phyloP scores from a whole-genome alignment of 129 eudicot genomes.

The Artemisia annua region DNA sequence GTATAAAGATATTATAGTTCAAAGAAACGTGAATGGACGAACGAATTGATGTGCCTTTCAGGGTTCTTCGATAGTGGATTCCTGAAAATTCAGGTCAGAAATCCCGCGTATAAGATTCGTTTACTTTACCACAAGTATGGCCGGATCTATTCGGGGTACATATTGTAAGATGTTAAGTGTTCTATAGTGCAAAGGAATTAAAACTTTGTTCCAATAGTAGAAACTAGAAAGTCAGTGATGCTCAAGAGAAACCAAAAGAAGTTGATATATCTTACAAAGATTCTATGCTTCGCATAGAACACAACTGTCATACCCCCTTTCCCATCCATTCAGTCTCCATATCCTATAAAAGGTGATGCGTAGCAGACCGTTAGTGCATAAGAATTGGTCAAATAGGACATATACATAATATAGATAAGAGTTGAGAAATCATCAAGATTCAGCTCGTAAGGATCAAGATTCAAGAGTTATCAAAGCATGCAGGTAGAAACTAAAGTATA shows the following conservation, averaged over 20 bases:
- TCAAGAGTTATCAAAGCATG: slow-evolving; percentile 30
- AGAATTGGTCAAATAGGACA: slow-evolving; percentile 38
- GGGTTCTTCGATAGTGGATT: slow-evolving; percentile 53
- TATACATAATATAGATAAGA: slow-evolving; percentile 32
- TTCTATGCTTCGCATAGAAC: slow-evolving; percentile 56
- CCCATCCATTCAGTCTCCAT: slow-evolving; percentile 23
- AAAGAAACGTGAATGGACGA: slow-evolving; percentile 33
- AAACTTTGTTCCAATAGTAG: slow-evolving; percentile 37
- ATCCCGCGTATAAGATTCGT: slow-evolving; percentile 69
- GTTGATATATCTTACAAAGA: slow-evolving; percentile 49
- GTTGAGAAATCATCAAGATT: slow-evolving; percentile 31
- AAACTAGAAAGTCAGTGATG: slow-evolving; percentile 52
- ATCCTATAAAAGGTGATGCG: slow-evolving; percentile 46
- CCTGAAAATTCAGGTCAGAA: slow-evolving; percentile 40
- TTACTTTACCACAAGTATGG: slow-evolving; percentile 45
- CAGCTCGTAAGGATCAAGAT: slow-evolving; percentile 20
- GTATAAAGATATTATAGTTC: slow-evolving; percentile 18
- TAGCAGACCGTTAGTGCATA: slow-evolving; percentile 32
- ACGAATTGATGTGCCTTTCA: slow-evolving; percentile 31
- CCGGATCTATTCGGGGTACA: slow-evolving; percentile 60
- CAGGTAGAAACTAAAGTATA: slow-evolving; percentile 37
- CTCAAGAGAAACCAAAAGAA: slow-evolving; percentile 40
- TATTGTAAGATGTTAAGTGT: slow-evolving; percentile 56
- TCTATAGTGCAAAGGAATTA: slow-evolving; percentile 44
- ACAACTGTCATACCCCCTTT: slow-evolving; percentile 7